These are phyloP conservation scores for Canavalia gladiata DNA, from an alignment of 306 rosid species.

Conservation along the genomic window DNA sequence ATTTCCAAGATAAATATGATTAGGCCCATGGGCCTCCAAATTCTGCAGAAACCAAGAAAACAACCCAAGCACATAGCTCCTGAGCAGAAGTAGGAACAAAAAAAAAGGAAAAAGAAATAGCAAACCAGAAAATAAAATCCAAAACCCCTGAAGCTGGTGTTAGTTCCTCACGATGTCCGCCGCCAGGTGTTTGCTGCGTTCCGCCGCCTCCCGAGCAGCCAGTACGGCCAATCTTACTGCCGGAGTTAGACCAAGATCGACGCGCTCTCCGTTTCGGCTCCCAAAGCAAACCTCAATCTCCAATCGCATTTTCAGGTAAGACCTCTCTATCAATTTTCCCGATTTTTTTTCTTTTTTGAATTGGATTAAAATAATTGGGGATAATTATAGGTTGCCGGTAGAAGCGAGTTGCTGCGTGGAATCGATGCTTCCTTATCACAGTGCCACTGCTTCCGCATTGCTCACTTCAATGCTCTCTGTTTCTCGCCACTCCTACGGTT, in stretches of 20 bases:
- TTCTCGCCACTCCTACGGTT: conserved; percentile 72
- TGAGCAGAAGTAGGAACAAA: not conserved
- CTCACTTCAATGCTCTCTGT: conserved; percentile 89
- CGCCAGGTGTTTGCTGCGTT: conserved; percentile 84
- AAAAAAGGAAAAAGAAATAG: not conserved
- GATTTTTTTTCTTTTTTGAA: not conserved
- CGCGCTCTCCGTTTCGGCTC: conserved; percentile 58
- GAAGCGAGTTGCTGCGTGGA: conserved; percentile 86
- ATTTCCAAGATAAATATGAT: not conserved
- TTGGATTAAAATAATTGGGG: not conserved
- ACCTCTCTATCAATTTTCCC: not conserved
- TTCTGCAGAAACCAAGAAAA: not conserved
- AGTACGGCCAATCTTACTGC: conserved; percentile 53
- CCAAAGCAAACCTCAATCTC: conserved; percentile 69
- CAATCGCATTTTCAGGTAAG: conserved; percentile 72
- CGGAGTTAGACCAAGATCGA: conserved; percentile 57
- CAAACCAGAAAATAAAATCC: conserved; percentile 44
- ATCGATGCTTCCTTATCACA: conserved; percentile 88
- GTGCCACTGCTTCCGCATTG: conserved; percentile 92
- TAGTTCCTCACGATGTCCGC: conserved; percentile 62
- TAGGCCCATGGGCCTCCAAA: not conserved
- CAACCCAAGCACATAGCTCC: not conserved
- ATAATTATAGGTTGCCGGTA: conserved; percentile 68
- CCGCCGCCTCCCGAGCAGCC: conserved; percentile 62
- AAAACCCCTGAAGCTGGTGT: not conserved